These are phyloP conservation scores for Edaphochlamys debaryana DNA, from an alignment of 139 green algal genomes.

Conservation along the genomic window DNA sequence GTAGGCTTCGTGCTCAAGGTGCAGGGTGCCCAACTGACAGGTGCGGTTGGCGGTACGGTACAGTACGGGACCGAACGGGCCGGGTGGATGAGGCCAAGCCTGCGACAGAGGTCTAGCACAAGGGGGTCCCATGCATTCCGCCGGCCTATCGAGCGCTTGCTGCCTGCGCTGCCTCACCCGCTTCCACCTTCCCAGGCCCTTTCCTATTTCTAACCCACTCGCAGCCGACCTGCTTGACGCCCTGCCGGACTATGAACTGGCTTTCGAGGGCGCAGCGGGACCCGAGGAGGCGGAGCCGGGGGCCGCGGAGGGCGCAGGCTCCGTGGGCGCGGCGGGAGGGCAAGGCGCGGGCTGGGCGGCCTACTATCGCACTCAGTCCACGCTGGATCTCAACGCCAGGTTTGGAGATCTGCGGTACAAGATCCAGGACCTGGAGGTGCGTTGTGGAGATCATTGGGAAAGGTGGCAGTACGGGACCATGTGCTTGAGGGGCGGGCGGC, in stretches of 20 bases:
- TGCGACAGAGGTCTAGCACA: too few relatives aligned
- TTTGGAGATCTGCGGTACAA: conserved; percentile 85
- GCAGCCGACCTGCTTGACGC: conserved; percentile 72
- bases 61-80: too few relatives aligned
- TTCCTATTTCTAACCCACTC: not conserved
- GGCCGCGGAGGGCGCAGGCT: not conserved
- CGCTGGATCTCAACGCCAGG: conserved; percentile 65
- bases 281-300: not conserved
- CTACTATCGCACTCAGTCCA: conserved; percentile 76
- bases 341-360: conserved; percentile 16
- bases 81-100: too few relatives aligned
- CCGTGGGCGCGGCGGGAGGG: not conserved
- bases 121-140: too few relatives aligned
- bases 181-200: not conserved
- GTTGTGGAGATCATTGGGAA: too few relatives aligned
- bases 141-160: too few relatives aligned
- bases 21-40: conserved; percentile 58
- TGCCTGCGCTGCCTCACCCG: not conserved
- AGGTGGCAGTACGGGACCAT: too few relatives aligned
- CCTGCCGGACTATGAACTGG: conserved; percentile 78
- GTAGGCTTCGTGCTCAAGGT: conserved; percentile 62
- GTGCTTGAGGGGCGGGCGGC: not conserved
- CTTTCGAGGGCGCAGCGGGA: conserved; percentile 55
- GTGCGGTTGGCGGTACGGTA: not conserved
- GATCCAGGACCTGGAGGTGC: conserved; percentile 85